Evolutionary conservation across 2,329 filamentous ascomycete species (phyloP).

Genomic region (Epichloe gansuensis): DNA sequence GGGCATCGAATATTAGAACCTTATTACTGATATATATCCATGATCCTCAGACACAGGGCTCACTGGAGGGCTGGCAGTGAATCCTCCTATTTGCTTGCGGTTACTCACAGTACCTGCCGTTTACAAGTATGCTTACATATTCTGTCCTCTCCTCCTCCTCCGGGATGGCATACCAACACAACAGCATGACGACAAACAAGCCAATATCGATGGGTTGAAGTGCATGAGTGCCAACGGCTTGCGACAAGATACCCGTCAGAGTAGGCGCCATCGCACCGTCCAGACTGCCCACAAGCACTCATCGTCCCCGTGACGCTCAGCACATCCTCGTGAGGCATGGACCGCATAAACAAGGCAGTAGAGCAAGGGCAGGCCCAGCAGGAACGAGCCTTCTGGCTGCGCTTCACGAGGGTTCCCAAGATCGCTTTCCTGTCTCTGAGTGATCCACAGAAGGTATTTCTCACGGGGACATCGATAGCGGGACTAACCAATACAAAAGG

Average conservation of each 20-base stretch:
- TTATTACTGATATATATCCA: not conserved
- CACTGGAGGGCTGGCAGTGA: too few species aligned
- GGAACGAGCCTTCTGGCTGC: slow-evolving; percentile 11
- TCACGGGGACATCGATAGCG: slow-evolving; percentile 43
- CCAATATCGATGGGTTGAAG: slow-evolving; percentile 56
- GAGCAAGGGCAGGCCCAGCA: slow-evolving; percentile 69
- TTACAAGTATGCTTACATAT: slow-evolving; percentile 19
- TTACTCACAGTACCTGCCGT: too few species aligned
- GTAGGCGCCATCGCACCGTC: slow-evolving; percentile 59
- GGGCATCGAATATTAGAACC: not conserved
- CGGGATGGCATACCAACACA: slow-evolving; percentile 52
- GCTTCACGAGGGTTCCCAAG: slow-evolving; percentile 8
- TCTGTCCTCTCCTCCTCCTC: slow-evolving; percentile 46
- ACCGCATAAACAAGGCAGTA: slow-evolving; percentile 48
- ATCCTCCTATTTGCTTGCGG: too few species aligned
- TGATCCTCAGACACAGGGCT: too few species aligned
- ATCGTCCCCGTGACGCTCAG: slow-evolving; percentile 56
- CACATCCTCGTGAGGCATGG: slow-evolving; percentile 46
- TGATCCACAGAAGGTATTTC: slow-evolving; percentile 47
- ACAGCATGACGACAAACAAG: slow-evolving; percentile 52
- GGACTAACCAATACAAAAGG: slow-evolving; percentile 56
- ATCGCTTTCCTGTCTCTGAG: slow-evolving; percentile 35
- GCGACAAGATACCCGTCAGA: slow-evolving; percentile 50
- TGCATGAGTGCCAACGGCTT: slow-evolving; percentile 50
- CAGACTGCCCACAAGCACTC: slow-evolving; percentile 52